Base-by-base conservation (phyloP, 805 yeast genomes). In the Pichia pseudocactophila region DNA sequence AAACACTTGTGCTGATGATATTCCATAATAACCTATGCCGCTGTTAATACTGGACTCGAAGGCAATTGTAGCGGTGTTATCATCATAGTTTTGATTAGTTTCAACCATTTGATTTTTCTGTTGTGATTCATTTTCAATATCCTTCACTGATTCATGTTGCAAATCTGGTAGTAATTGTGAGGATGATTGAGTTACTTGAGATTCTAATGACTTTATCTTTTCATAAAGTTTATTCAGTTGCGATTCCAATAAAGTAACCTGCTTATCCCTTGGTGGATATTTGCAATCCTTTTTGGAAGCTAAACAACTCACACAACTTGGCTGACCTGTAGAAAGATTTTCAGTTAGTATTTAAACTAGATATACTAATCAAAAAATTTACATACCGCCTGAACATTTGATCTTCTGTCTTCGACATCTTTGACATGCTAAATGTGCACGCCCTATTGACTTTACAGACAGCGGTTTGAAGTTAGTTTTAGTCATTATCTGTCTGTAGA, bases 381-480 rank as follows among this genome's bases (percentile, higher is more conserved):
- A 32, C 45, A 15, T 33, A 37, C 40, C 33, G 3, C 75, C 75
- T 15, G 70, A 62, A 50, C 76, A 71, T 49, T 70, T 70, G 43
- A 69, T 68, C 51, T 71, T 71, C 44, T 70, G 74, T 17, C 60
- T 47, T 27, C 74, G 53, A 49, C 76, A 71, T 28, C 74, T 55
- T 36, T 67, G 68, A 45, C 75, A 71, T 6, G 76, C 76, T 46
- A 49, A 34, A 45, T 53, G 56, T 7, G 51, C 38, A 13, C 56
- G 32, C 9, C 57, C 56, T n/a, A 44, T 12, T 5, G 26, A 15
- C n/a, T 26, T 44, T 4, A 44, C 41, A 2, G 43, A 34, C 7
- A 43, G 8, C 6, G 42, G 42, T 36, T 43, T 43, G 3, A 40
- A n/a, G 6, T 4, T 28, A 13, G 13, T n/a, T 28, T 28, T 28